phyloP scores from a whole-genome alignment of 140 eudicot genomes.

The Stevia rebaudiana region DNA sequence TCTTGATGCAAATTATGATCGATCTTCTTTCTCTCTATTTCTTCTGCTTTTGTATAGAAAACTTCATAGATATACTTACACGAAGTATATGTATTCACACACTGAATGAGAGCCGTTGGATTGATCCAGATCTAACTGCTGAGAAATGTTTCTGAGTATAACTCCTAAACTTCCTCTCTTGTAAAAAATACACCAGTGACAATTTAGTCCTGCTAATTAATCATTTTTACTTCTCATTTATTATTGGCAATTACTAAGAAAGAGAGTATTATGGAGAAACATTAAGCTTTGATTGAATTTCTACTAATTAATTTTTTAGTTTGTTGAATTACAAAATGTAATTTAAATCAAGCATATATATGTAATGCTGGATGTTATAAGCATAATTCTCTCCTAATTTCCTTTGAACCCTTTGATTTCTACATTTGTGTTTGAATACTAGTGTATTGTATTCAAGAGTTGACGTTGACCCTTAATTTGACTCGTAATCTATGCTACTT shows the following conservation, averaged over 20 bases:
- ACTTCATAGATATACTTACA: constrained; percentile 16
- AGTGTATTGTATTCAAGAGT: neutral
- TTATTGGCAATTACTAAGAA: constrained; percentile 21
- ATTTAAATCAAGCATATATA: neutral
- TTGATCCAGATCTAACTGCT: constrained; percentile 24
- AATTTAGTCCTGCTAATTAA: constrained; percentile 23
- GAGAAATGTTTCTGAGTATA: constrained; percentile 27
- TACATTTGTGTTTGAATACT: neutral
- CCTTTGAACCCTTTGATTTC: constrained; percentile 13
- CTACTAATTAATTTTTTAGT: neutral
- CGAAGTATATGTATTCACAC: constrained; percentile 16
- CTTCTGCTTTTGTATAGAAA: constrained; percentile 11
- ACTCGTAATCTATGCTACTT: constrained; percentile 1
- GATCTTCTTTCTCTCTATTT: constrained; percentile 8
- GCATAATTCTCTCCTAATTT: constrained; percentile 14
- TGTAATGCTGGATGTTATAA: neutral
- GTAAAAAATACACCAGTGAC: constrained; percentile 20
- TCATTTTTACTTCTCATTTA: constrained; percentile 20
- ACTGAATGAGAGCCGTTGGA: constrained; percentile 24
- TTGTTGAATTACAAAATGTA: neutral
- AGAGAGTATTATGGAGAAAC: constrained; percentile 34
- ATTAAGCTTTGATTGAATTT: constrained; percentile 29
- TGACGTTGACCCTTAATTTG: constrained; percentile 16
- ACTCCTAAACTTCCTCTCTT: constrained; percentile 41
- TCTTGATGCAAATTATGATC: too few species aligned